Conservation (phyloP, 208 protist genomes). For the Endotrypanum monterogeii region DNA sequence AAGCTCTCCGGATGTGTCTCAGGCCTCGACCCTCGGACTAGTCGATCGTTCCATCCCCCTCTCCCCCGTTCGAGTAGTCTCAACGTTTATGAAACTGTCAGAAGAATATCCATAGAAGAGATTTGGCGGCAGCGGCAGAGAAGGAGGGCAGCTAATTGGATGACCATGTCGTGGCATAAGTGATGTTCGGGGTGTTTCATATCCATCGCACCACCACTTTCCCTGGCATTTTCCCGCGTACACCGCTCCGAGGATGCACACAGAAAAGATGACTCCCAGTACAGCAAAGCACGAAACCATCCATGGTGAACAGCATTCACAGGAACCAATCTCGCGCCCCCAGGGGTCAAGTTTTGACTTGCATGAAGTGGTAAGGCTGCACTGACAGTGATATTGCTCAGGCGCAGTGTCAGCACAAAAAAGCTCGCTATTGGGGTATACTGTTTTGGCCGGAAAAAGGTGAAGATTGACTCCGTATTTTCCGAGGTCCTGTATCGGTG, state of each 20-base stretch:
- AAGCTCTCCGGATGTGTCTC: background rate
- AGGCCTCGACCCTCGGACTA: background rate
- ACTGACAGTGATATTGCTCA: slow-evolving; percentile 34
- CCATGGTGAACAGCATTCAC: slow-evolving; percentile 62
- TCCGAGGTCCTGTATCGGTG: slow-evolving; percentile 12
- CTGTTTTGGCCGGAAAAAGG: slow-evolving; percentile 11
- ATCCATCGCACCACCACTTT: slow-evolving; percentile 70
- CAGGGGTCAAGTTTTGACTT: slow-evolving; percentile 26
- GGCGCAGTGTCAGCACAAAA: slow-evolving; percentile 31
- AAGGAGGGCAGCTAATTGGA: slow-evolving; percentile 34
- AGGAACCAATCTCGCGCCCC: slow-evolving; percentile 66
- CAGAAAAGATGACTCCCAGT: slow-evolving; percentile 22
- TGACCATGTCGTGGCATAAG: slow-evolving; percentile 51
- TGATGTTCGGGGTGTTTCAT: slow-evolving; percentile 31
- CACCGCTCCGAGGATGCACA: slow-evolving; percentile 17
- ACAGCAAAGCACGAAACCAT: slow-evolving; percentile 49
- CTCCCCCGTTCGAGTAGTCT: background rate
- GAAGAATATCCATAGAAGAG: slow-evolving; percentile 63
- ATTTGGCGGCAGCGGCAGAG: slow-evolving; percentile 41
- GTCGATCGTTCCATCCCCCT: too few species aligned
- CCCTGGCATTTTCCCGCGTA: slow-evolving; percentile 46
- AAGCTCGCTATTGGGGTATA: slow-evolving; percentile 26
- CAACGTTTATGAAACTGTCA: slow-evolving; percentile 50
- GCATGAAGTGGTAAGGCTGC: slow-evolving; percentile 25
- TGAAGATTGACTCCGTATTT: slow-evolving; percentile 25